Base-by-base conservation (phyloP, 495 filamentous ascomycete species). In the Penicillium crystallinum region DNA sequence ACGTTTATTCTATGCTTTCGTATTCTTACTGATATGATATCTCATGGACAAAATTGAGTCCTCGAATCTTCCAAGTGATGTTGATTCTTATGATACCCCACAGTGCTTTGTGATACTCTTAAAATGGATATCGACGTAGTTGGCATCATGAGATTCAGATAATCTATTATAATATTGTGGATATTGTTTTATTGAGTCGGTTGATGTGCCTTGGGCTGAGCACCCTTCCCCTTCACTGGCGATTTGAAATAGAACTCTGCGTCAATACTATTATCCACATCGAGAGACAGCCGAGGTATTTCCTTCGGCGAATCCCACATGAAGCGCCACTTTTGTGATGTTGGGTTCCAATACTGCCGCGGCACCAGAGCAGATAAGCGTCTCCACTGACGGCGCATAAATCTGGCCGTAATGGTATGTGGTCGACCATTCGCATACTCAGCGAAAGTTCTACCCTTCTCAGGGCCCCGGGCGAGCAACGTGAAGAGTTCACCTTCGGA, bases 301-400 rank as follows among this genome's bases (percentile, higher is more conserved):
- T 44, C 12, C 23, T 63, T 61, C 8, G 54, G 40, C 5, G 46
- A 48, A 19, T 70, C 62, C 68, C 68, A 73, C 2, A 41, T 29
- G 43, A 73, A 68, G 1, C 25, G 29, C 38, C 36, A 53, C 40
- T 56, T 71, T 9, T 55, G 27, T 0, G 48, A 44, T 2, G 10
- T 19, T 0, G 33, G 30, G 45, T 70, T 58, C 55, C 60, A 69
- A 5, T 41, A 42, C 53, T 65, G 63, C 2, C 64, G 57, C 11
- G 78, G 76, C 15, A 73, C 66, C 22, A 73, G 48, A 40, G 53
- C 47, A 27, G 71, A 75, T 25, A 79, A 57, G 14, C 71, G 70
- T 43, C 57, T 55, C 75, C 77, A 81, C 17, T 70, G 46, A 37
- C 69, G 67, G 30, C 46, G 54, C 77, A 81, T 79, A 48, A 72